A percentile compares a stretch with the other conserved stretches of the same genome.
These are phyloP conservation scores for Brasenia schreberi DNA, from an alignment of 164 flowering plant species.

Conservation along the genomic window DNA sequence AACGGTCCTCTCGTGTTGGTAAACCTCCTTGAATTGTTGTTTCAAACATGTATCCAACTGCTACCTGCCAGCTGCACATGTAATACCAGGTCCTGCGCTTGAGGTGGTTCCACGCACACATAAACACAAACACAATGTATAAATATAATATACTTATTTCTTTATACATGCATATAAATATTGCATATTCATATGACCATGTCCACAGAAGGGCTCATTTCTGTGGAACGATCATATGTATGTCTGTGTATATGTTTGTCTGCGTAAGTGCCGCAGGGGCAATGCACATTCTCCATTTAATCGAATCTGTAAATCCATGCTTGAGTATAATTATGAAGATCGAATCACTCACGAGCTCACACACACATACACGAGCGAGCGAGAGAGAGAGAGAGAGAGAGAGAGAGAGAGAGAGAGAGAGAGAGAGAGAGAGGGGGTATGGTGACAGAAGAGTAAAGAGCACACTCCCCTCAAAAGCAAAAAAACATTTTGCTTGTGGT, in stretches of 20 bases:
- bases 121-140: no score
- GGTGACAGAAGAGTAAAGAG: constrained; percentile 3
- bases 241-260: neutral
- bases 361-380: neutral
- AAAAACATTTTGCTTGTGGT: neutral
- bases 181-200: no score
- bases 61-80: no score
- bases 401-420: constrained; percentile 1
- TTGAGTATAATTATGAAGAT: neutral
- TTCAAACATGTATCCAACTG: no score
- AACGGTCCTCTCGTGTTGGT: no score
- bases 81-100: no score
- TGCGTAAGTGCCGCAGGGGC: neutral
- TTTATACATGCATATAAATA: no score
- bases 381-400: constrained; percentile 2
- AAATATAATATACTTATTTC: no score
- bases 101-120: no score
- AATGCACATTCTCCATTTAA: neutral
- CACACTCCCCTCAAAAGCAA: constrained; percentile 1
- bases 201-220: no score
- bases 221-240: neutral
- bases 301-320: neutral
- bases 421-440: neutral
- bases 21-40: no score
- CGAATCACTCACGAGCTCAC: neutral